Percentiles rank a stretch among this genome's conserved stretches.
Evolutionary conservation across 768 basidiomycete species (phyloP).

Genomic region (Naematelia encephala): DNA sequence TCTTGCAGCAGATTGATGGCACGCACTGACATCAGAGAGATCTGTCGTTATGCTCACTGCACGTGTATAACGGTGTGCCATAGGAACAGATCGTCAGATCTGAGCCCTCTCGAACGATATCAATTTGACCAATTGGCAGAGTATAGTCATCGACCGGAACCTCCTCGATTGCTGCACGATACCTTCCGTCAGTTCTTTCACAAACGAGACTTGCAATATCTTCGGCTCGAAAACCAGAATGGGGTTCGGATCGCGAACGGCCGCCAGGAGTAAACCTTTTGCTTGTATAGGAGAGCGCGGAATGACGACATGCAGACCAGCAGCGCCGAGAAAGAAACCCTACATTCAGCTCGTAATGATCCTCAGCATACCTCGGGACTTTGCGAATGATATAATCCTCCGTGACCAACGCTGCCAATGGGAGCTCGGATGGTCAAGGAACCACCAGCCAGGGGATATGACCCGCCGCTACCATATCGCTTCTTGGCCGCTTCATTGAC

Average conservation of each 20-base stretch:
- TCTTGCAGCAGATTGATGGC: conserved; percentile 70
- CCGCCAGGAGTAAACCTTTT: conserved; percentile 81
- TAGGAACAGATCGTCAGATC: conserved; percentile 89
- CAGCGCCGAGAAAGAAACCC: conserved; percentile 82
- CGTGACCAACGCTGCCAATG: conserved; percentile 87
- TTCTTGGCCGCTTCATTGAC: conserved; percentile 95
- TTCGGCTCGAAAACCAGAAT: conserved; percentile 96
- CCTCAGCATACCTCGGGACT: conserved; percentile 63
- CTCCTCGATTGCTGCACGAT: conserved; percentile 92
- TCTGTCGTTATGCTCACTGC: conserved; percentile 47
- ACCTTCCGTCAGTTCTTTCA: conserved; percentile 48
- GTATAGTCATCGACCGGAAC: conserved; percentile 83
- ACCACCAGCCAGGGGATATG: conserved; percentile 51
- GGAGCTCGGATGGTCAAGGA: conserved; percentile 77
- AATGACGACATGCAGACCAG: conserved; percentile 92
- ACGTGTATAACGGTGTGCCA: conserved; percentile 90
- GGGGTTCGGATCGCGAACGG: conserved; percentile 89
- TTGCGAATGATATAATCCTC: conserved; percentile 90
- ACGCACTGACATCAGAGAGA: conserved; percentile 21
- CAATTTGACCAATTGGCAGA: conserved; percentile 78
- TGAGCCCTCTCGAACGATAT: conserved; percentile 66
- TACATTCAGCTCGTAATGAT: conserved; percentile 7
- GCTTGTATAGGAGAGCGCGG: conserved; percentile 92
- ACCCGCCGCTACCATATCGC: conserved; percentile 80
- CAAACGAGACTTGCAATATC: conserved; percentile 55